phyloP scores from a whole-genome alignment of 441 rosid genomes.

The Pelargonium citronellum region DNA sequence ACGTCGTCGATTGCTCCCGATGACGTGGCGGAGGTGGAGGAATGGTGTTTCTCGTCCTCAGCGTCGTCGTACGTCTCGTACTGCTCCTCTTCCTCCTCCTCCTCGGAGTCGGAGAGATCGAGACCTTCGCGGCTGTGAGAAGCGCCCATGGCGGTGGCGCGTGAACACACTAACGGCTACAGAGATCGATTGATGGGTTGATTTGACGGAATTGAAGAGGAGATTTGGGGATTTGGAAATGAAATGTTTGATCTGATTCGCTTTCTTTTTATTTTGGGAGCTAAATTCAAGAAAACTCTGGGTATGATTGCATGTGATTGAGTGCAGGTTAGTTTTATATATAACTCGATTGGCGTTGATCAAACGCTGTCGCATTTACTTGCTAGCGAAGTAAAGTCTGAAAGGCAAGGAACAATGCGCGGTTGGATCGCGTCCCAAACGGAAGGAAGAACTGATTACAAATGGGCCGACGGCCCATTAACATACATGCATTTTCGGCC shows the following conservation, averaged over 20 bases:
- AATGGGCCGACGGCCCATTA: no score
- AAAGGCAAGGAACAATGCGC: not conserved
- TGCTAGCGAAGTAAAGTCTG: not conserved
- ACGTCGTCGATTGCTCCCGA: no score
- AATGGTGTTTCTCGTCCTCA: slow-evolving; percentile 28
- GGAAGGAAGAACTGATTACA: no score
- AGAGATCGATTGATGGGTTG: no score
- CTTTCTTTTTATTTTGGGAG: not conserved
- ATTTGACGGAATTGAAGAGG: not conserved
- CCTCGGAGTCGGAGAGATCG: slow-evolving; percentile 49
- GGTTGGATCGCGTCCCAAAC: not conserved
- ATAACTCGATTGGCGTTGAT: not conserved
- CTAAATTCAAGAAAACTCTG: not conserved
- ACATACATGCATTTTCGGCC: no score
- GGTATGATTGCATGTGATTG: not conserved
- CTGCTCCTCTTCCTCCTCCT: slow-evolving; percentile 35
- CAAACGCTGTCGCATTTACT: slow-evolving; percentile 1
- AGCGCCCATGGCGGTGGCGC: slow-evolving; percentile 41
- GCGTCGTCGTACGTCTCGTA: slow-evolving; percentile 39
- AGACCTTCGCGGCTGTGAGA: slow-evolving; percentile 63
- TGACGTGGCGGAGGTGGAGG: slow-evolving; percentile 32
- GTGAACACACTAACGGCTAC: no score
- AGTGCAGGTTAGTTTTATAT: not conserved
- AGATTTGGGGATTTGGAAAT: not conserved
- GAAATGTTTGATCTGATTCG: not conserved